Conservation (phyloP, 2,329 filamentous ascomycete species). For the Malbranchea cinnamomea region DNA sequence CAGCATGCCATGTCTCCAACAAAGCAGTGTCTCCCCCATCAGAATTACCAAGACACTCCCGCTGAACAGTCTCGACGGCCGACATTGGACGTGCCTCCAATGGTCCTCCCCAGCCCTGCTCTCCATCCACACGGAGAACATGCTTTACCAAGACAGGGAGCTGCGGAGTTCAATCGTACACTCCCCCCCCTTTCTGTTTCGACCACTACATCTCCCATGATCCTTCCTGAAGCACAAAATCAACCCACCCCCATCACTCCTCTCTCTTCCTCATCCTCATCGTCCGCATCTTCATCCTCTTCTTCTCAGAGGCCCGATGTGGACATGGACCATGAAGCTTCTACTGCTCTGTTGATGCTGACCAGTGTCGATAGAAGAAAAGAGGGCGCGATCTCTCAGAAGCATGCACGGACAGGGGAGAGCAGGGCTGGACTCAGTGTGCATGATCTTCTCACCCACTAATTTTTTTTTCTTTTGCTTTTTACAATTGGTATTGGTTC, state of each 20-base stretch:
- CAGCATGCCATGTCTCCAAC: slow-evolving; percentile 7
- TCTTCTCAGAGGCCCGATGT: slow-evolving; percentile 33
- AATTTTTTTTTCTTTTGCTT: slow-evolving; percentile 6
- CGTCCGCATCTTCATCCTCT: too few relatives aligned
- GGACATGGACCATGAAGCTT: slow-evolving; percentile 62
- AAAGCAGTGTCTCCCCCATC: slow-evolving; percentile 5
- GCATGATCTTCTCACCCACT: slow-evolving; percentile 39
- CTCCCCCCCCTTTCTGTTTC: slow-evolving; percentile 5
- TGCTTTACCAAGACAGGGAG: slow-evolving; percentile 5
- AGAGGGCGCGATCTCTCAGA: slow-evolving; percentile 1
- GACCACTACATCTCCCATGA: slow-evolving; percentile 7
- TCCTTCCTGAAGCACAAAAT: slow-evolving; percentile 3
- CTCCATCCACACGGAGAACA: slow-evolving; percentile 14
- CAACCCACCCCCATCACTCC: slow-evolving; percentile 10
- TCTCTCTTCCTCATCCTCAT: slow-evolving; percentile 14
- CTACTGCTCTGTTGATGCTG: slow-evolving; percentile 74
- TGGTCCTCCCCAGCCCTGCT: slow-evolving; percentile 23
- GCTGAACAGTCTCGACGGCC: slow-evolving; percentile 8
- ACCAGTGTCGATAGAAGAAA: slow-evolving; percentile 54
- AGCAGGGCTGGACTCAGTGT: slow-evolving; percentile 38
- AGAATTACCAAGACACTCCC: slow-evolving; percentile 9
- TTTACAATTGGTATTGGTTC: too few relatives aligned
- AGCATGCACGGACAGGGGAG: slow-evolving; percentile 7
- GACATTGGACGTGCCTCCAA: slow-evolving; percentile 17
- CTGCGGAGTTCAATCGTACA: slow-evolving; percentile 1